Percentiles rank a stretch among this genome's conserved stretches.
phyloP scores from a whole-genome alignment of 2,329 filamentous ascomycete genomes.

The Xylariaceae sp. region DNA sequence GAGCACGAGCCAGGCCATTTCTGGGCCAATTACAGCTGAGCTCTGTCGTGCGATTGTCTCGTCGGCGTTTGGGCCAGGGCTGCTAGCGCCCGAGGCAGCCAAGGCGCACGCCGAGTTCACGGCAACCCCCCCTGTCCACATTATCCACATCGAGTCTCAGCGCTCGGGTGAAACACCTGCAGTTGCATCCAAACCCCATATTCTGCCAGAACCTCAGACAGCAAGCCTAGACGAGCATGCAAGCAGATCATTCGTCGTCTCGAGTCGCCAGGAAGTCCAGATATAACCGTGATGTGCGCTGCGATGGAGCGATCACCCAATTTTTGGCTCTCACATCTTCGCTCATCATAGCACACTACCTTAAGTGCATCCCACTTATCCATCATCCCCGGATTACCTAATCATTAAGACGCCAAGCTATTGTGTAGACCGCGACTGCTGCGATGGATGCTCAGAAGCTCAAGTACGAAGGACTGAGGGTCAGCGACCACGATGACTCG shows the following conservation, averaged over 20 bases:
- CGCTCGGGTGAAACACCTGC: neutral
- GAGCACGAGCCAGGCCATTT: too few relatives aligned
- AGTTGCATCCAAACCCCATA: neutral
- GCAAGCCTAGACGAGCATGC: neutral
- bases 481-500: slow-evolving; percentile 30
- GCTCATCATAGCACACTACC: neutral
- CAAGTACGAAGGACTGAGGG: slow-evolving; percentile 28
- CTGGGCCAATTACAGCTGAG: too few relatives aligned
- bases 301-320: neutral
- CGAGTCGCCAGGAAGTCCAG: too few relatives aligned
- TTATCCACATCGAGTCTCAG: too few relatives aligned
- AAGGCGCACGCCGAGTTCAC: too few relatives aligned
- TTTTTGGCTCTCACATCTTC: neutral
- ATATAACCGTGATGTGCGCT: too few relatives aligned
- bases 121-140: too few relatives aligned
- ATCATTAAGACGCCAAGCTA: too few relatives aligned
- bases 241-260: too few relatives aligned
- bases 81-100: too few relatives aligned
- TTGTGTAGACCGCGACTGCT: slow-evolving; percentile 14
- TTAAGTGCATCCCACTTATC: slow-evolving; percentile 1
- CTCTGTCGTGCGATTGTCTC: too few relatives aligned
- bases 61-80: too few relatives aligned
- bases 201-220: neutral
- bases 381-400: slow-evolving; percentile 7
- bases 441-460: slow-evolving; percentile 23